Base-by-base conservation (phyloP, 495 filamentous ascomycete genomes). In the Mycothermus thermophilus region DNA sequence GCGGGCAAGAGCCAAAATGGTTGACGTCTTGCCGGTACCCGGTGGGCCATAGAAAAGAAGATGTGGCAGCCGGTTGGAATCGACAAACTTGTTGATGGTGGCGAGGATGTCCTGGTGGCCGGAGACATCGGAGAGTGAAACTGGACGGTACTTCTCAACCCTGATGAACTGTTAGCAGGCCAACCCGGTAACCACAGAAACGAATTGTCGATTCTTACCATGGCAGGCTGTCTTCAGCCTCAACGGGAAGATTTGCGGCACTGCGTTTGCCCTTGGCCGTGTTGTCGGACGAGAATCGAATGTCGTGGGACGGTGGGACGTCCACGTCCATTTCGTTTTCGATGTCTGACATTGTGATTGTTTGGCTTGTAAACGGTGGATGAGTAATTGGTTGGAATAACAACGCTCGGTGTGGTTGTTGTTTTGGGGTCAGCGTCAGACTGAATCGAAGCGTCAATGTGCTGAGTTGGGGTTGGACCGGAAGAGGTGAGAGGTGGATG, bases 131-230 rank as follows among this genome's bases (percentile, higher is more conserved):
- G 76, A 71, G 14, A 99, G 69, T 3, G 82, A 80, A 38, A 77
- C 74, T 11, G 90, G 90, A 29, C 90, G 74, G 56, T 95, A 99
- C 57, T 99, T 99, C 52, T 99, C 90, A n/a, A 99, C 85, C 87
- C 87, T 95, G 35, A 20, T 0, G 4, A 1, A 3, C 15, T 9
- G 25, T 46, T 27, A 43, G 25, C n/a, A 9, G 10, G 1, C 19
- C 17, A 6, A 2, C 4, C n/a, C n/a, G n/a, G n/a, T n/a, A n/a
- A 13, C 13, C 2, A 16, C 1, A 23, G 32, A 43, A 33, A 14
- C 13, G 4, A 9, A n/a, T 15, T 3, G 15, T 2, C 2, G n/a
- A n/a, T 48, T 41, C 59, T 44, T 48, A 93, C 90, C 90, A 99
- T 58, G 90, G 92, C 13, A 99, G 59, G 36, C 77, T 87, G 60